Base-by-base conservation (phyloP, 139 green algal species). In the Pleodorina starrii region DNA sequence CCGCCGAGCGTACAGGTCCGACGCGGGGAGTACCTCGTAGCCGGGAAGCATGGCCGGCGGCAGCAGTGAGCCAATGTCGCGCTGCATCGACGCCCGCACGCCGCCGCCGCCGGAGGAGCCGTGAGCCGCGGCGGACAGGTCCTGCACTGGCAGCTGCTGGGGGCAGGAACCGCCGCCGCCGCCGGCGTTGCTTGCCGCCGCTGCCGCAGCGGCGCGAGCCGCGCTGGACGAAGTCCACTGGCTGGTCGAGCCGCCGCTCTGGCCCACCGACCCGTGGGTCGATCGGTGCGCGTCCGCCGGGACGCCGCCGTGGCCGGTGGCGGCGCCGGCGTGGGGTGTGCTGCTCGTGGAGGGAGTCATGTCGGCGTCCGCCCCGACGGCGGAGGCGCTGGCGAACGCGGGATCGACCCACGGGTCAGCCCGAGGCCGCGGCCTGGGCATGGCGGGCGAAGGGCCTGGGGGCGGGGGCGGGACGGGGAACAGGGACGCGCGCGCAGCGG, bases 1-100 rank as follows among this genome's bases (percentile, higher is more conserved):
- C n/a, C n/a, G n/a, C n/a, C n/a, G 69, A 36, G 23, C 25, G 44
- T 59, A 81, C 29, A 60, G 23, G 43, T 81, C 42, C 19, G 4
- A n/a, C 3, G 44, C 14, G 42, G 73, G 12, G 17, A 83, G 9
- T 4, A 83, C 46, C 48, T 83, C 75, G 44, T 83, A 83, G 2
- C 75, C 75, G 29, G 50, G 16, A 44, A 83, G 75, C 75, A 83
- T 50, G 23, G 46, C n/a, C 46, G 75, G 75, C 27, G 75, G 75
- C 29, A 83, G 75, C 75, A 83, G 50, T 7, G 29, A 43, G 27
- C 75, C 42, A 0, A 83, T 68, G 48, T 83, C 75, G 27, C 75
- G 75, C 46, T 44, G 46, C 43, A 44, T 12, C 44, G 21, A 11
- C 14, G 25, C 9, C 19, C 27, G 2, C 42, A 38, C 25, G 73